Evolutionary conservation across 495 filamentous ascomycete species (phyloP), one percentile per base, ranked within the genome.

Genomic region (Penicillium fimorum): DNA sequence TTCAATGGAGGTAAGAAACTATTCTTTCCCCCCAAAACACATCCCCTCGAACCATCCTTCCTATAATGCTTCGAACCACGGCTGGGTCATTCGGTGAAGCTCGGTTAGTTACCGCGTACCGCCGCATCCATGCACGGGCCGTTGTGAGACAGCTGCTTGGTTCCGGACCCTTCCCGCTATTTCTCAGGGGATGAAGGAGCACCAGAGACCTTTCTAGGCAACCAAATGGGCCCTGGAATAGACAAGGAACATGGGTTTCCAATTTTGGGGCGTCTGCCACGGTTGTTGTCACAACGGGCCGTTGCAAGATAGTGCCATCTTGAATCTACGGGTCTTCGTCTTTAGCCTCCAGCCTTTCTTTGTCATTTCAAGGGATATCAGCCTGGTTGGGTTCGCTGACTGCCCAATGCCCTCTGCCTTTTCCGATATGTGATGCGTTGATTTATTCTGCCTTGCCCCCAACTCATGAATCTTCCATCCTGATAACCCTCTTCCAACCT

Each of bases 61-160:
- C 11, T 45, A 47, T 33, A 37, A 27, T 46, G 3, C 30, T 15
- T 37, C n/a, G 33, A 47, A 18, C 18, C 18, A 30, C 30, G 41
- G 30, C 33, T 20, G 24, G 27, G 13, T 17, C 33, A 40, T 54
- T 35, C 15, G 35, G 52, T 13, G 43, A 47, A 54, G 43, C 30
- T 35, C 42, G 52, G 41, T 30, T 54, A 37, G 42, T 44, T 41
- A 46, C 52, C 29, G 38, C 50, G 49, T 53, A 18, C 56, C 38
- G 52, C 52, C 47, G 32, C 52, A 47, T 45, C 43, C n/a, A 38
- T 47, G 53, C 53, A 59, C 56, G 38, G 51, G 53, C 58, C 47
- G 42, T 50, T 60, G 65, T 68, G 57, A 68, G 59, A 65, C 62
- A 57, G 46, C 56, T 49, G 51, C 60, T 59, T 55, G 49, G 52